phyloP scores from a whole-genome alignment of 352 stramenopile species.

The Globisporangium canariense region DNA sequence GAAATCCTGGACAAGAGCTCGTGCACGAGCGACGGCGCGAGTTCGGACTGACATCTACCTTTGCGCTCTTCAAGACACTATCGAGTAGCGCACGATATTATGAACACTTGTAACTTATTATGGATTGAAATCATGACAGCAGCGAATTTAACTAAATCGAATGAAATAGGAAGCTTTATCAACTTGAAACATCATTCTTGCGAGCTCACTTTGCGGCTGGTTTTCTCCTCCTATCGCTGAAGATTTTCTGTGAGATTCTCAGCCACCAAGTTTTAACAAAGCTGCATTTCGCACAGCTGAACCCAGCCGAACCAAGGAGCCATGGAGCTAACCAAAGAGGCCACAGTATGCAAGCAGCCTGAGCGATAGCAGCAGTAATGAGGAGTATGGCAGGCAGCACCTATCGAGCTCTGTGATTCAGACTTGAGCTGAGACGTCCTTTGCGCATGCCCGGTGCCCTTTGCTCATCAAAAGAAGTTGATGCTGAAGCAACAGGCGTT shows the following conservation, averaged over 20 bases:
- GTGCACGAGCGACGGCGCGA: slow-evolving; percentile 5
- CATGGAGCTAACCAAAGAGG: too few relatives aligned
- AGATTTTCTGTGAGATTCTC: neutral
- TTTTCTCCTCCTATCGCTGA: neutral
- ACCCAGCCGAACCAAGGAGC: neutral
- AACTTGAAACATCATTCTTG: neutral
- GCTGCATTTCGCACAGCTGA: neutral
- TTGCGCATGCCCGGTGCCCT: neutral
- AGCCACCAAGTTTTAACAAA: neutral
- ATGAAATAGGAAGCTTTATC: slow-evolving; percentile 1
- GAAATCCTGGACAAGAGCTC: slow-evolving; percentile 15
- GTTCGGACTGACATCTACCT: slow-evolving; percentile 11
- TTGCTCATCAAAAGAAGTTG: too few relatives aligned
- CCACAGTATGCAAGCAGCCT: too few relatives aligned
- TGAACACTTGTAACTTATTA: slow-evolving; percentile 2
- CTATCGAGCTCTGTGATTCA: too few relatives aligned
- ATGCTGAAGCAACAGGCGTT: too few relatives aligned
- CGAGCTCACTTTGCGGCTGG: neutral
- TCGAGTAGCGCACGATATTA: slow-evolving; percentile 5
- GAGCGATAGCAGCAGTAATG: too few relatives aligned
- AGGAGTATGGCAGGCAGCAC: too few relatives aligned
- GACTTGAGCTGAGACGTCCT: neutral
- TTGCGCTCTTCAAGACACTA: neutral
- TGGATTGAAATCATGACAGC: neutral
- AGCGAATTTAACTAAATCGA: neutral